Percentiles rank a stretch among this genome's conserved stretches.
These are phyloP conservation scores for Beauveria bassiana DNA, from an alignment of 2,329 filamentous ascomycete genomes.

Conservation along the genomic window DNA sequence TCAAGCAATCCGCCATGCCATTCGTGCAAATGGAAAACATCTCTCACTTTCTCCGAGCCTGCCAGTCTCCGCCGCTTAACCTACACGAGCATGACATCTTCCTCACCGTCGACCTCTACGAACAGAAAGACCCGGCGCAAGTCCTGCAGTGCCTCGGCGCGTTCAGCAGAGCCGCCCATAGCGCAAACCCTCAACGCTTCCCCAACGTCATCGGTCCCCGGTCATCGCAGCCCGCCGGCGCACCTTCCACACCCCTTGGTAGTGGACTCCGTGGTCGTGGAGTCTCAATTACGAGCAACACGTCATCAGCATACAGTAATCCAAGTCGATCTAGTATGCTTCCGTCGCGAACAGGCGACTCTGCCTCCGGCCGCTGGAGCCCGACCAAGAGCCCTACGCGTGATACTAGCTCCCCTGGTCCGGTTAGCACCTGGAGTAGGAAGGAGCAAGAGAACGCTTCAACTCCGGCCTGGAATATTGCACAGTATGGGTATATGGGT, in stretches of 20 bases:
- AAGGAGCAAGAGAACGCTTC: conserved; percentile 73
- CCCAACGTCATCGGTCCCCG: conserved; percentile 69
- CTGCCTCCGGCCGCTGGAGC: conserved; percentile 49
- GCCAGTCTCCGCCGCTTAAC: conserved; percentile 75
- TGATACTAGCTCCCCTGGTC: conserved; percentile 42
- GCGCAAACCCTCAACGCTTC: conserved; percentile 65
- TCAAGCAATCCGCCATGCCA: conserved; percentile 88
- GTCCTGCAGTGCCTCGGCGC: conserved; percentile 87
- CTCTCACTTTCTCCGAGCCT: conserved; percentile 85
- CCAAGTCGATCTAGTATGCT: conserved; percentile 29
- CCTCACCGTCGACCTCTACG: conserved; percentile 92
- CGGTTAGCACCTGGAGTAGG: conserved; percentile 84
- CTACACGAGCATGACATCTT: conserved; percentile 93
- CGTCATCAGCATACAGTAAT: conserved; percentile 40
- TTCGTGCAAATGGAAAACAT: conserved; percentile 99
- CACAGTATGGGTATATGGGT: conserved; percentile 97
- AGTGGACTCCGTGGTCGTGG: conserved; percentile 35
- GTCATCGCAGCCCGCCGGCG: conserved; percentile 45
- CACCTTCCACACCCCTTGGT: conserved; percentile 39
- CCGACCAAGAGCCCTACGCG: conserved; percentile 56
- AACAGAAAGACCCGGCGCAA: conserved; percentile 91
- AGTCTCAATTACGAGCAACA: conserved; percentile 50
- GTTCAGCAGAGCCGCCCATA: conserved; percentile 81
- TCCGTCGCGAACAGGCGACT: conserved; percentile 46
- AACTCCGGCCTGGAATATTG: conserved; percentile 93